These are phyloP conservation scores for Mycena crocata DNA, from an alignment of 768 basidiomycete genomes.

Conservation along the genomic window DNA sequence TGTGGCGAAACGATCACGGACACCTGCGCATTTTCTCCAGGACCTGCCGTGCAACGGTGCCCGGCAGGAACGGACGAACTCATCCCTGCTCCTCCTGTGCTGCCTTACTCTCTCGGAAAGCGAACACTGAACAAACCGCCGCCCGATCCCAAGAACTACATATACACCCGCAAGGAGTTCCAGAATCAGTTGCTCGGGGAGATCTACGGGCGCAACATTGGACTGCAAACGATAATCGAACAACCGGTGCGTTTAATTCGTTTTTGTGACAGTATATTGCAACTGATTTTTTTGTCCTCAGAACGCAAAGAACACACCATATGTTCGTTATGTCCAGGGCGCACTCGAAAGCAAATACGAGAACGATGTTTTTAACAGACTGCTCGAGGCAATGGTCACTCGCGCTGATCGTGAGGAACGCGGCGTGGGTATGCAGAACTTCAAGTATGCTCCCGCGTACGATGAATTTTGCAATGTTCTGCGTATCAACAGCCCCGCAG, in stretches of 20 bases:
- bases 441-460: slow-evolving; percentile 45
- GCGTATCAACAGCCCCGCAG: slow-evolving; percentile 38
- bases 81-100: slow-evolving; percentile 4
- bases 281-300: neutral
- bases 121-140: neutral
- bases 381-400: slow-evolving; percentile 44
- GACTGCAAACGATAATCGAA: slow-evolving; percentile 7
- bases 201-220: slow-evolving; percentile 9
- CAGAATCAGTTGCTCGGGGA: neutral
- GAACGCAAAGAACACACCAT: slow-evolving; percentile 18
- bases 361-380: slow-evolving; percentile 45
- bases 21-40: slow-evolving; percentile 12
- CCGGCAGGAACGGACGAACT: neutral
- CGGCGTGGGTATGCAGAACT: slow-evolving; percentile 49
- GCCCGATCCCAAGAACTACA: neutral
- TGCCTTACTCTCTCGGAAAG: neutral
- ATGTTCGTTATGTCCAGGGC: slow-evolving; percentile 31
- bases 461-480: slow-evolving; percentile 46
- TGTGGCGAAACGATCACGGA: slow-evolving; percentile 13
- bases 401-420: slow-evolving; percentile 39
- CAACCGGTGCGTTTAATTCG: neutral
- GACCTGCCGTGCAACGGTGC: slow-evolving; percentile 7
- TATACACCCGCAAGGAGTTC: neutral
- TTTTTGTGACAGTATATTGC: too few relatives aligned
- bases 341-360: slow-evolving; percentile 42